Base-by-base conservation (phyloP, 768 basidiomycete genomes). In the Dioszegia aurantiaca region DNA sequence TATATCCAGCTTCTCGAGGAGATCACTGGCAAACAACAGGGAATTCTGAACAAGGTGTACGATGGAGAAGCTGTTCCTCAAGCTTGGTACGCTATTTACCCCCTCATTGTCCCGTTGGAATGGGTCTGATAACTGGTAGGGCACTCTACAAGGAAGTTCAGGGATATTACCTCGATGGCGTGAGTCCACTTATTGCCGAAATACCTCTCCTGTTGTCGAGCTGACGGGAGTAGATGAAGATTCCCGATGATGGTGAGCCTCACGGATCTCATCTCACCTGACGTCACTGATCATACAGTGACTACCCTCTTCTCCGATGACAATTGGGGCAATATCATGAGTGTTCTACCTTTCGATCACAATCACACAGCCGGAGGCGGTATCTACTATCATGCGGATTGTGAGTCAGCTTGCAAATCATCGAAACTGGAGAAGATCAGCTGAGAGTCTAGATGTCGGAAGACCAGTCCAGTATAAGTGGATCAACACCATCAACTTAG, bases 301-400 rank as follows among this genome's bases (percentile, higher is more conserved):
- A 68, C 58, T 8, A 59, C 48, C 19, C 45, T 62, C 4, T 58
- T 69, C 30, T 78, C 86, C 0, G 87, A 88, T 61, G 87, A 87
- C 68, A 87, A 87, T 73, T 87, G 82, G 81, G 86, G 86, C 2
- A 87, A 87, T 67, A 80, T 87, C 48, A 83, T 85, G 33, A 82
- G 86, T 21, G 83, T 82, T 62, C 84, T 84, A 0, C 66, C 81
- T 8, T 69, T 75, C 5, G 78, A 77, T 16, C 84, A 86, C 66
- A 79, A 83, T 16, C 83, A 83, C 64, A 79, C 85, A 49, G 82
- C 81, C 3, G 87, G 87, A 40, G 83, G 85, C 26, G 87, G 86
- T 33, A 82, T 86, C 4, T 88, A 87, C 71, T 87, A 85, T 66
- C 84, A 85, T 69, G 83, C 82, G 60, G 57, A 66, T 31, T 63